Base-by-base conservation (phyloP, 2,329 filamentous ascomycete genomes). In the Apiospora koreana region DNA sequence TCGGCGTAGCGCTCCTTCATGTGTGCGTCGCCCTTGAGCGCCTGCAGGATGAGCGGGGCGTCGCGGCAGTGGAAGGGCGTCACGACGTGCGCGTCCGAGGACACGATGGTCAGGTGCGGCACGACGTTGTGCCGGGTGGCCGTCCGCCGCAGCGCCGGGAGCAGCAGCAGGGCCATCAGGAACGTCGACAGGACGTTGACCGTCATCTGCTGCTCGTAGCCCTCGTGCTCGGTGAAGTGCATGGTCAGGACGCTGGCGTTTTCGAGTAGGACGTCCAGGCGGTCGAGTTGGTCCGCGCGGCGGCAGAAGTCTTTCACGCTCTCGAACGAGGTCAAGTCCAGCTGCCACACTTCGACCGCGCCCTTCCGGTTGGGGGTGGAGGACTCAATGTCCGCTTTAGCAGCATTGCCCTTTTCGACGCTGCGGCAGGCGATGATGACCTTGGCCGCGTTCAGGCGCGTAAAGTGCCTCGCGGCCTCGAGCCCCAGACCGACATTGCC, bases 171-270 rank as follows among this genome's bases (percentile, higher is more conserved):
- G 0, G 81, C 80, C 69, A 86, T 77, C 45, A 86, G 76, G 46
- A 83, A 81, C 0, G 83, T 86, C 3, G 80, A 80, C 38, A 87
- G 76, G 28, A 86, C 82, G 73, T 87, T 87, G 65, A 86, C 80
- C 3, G 81, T 82, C 68, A 86, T 74, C 41, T 78, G 82, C 18
- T 74, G 74, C 75, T 87, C 85, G 68, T 81, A 79, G 2, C 82
- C 84, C 69, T 84, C 82, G 25, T 76, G 72, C 50, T 77, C 67
- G 18, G 73, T 69, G 31, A 68, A 70, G 41, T 69, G 58, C 18
- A 68, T 58, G 28, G 71, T 72, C 9, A 76, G 73, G 1, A 83
- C 68, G 23, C 77, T 79, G 1, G 84, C 85, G 67, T 85, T 86
- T 66, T 80, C 77, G 9, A 86, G 70, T 0, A 86, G 71, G 2